Conservation (phyloP, 208 protist species). For the Wallacemonas sp. region DNA sequence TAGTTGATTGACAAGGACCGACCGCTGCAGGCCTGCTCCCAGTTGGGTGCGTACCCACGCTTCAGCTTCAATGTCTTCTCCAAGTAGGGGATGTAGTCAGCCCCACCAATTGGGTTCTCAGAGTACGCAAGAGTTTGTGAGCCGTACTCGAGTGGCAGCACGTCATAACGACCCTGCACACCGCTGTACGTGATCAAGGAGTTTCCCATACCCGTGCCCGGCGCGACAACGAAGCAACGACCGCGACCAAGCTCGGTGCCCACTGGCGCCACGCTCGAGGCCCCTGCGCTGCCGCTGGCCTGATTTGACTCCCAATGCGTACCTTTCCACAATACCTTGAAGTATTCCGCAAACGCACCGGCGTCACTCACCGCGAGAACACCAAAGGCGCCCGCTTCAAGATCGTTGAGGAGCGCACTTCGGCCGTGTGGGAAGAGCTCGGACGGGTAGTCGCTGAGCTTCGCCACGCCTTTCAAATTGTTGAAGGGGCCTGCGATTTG, state of each 20-base stretch:
- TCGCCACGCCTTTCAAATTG: conserved; percentile 58
- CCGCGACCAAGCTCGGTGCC: conserved; percentile 39
- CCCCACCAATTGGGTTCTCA: conserved; percentile 15
- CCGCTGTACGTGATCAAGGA: conserved; percentile 61
- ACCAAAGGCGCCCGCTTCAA: conserved; percentile 65
- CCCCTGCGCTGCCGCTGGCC: conserved; percentile 17
- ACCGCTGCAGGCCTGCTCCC: conserved; percentile 48
- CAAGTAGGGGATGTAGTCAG: not conserved
- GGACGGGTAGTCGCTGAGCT: conserved; percentile 44
- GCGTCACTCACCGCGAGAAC: conserved; percentile 58
- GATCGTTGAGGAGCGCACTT: conserved; percentile 64
- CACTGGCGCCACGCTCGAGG: conserved; percentile 5
- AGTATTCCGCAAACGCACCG: conserved; percentile 49
- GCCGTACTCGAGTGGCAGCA: conserved; percentile 56
- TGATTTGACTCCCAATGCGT: conserved; percentile 36
- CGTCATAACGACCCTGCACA: conserved; percentile 27
- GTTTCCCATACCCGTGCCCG: conserved; percentile 64
- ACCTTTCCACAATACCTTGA: conserved; percentile 73
- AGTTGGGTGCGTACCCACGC: conserved; percentile 27
- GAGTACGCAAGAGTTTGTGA: conserved; percentile 38
- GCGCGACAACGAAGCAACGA: conserved; percentile 52
- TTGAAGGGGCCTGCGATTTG: conserved; percentile 63
- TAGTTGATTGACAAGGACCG: conserved; percentile 58
- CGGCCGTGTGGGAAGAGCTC: conserved; percentile 57
- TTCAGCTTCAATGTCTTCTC: conserved; percentile 1